phyloP scores from a whole-genome alignment of 306 rosid genomes.

The Quercus alba region DNA sequence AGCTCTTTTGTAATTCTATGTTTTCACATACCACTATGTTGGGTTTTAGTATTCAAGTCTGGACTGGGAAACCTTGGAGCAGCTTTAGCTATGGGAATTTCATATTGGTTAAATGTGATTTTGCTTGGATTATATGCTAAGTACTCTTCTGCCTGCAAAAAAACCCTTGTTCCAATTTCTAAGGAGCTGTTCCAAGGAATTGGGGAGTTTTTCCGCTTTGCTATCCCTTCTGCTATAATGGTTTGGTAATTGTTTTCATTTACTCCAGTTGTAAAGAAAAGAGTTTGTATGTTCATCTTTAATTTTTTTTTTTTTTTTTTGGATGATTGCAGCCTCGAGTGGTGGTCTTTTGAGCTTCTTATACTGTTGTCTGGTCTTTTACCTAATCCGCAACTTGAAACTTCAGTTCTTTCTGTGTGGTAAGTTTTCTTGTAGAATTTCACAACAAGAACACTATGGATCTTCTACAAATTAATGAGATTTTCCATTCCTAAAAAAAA shows the following conservation, averaged over 20 bases:
- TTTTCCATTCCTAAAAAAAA: background rate
- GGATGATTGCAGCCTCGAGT: constrained; percentile 41
- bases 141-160: constrained; percentile 44
- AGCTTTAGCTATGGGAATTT: constrained; percentile 63
- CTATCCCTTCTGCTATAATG: constrained; percentile 76
- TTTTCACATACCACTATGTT: constrained; percentile 54
- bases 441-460: background rate
- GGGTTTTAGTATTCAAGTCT: constrained; percentile 63
- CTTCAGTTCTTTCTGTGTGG: constrained; percentile 82
- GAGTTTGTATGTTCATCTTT: background rate
- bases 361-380: constrained; percentile 63
- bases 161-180: constrained; percentile 54
- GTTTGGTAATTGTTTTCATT: constrained; percentile 42
- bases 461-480: background rate
- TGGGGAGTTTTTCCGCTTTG: constrained; percentile 54
- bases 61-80: constrained; percentile 54
- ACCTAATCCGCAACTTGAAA: constrained; percentile 80
- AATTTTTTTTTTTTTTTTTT: background rate
- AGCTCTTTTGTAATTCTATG: constrained; percentile 43
- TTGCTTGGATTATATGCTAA: constrained; percentile 52
- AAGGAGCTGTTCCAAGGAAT: constrained; percentile 50
- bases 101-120: constrained; percentile 65
- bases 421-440: background rate
- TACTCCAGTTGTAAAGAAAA: background rate
- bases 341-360: constrained; percentile 75